Conservation (phyloP, 2,329 filamentous ascomycete species). For the Tolypocladium sp. region DNA sequence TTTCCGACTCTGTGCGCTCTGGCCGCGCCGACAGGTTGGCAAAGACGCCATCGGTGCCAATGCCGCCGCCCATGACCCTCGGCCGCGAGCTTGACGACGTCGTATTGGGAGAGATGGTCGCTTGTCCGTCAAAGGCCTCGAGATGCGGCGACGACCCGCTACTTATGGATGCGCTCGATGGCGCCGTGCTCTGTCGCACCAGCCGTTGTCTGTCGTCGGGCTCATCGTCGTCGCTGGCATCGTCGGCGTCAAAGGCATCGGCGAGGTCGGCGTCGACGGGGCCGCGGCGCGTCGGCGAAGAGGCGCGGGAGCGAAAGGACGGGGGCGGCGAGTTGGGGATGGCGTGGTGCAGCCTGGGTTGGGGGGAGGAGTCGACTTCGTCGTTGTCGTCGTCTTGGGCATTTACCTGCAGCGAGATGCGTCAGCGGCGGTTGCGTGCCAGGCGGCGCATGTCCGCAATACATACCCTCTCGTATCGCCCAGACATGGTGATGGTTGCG, state of each 20-base stretch:
- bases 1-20: slow-evolving; percentile 64
- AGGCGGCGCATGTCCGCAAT: not conserved
- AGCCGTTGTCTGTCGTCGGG: slow-evolving; percentile 78
- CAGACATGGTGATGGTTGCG: slow-evolving; percentile 34
- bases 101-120: slow-evolving; percentile 4
- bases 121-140: not conserved
- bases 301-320: slow-evolving; percentile 80
- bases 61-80: slow-evolving; percentile 57
- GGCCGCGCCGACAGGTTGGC: slow-evolving; percentile 91
- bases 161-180: slow-evolving; percentile 9
- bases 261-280: slow-evolving; percentile 71
- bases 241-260: slow-evolving; percentile 83
- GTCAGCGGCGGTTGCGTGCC: not conserved
- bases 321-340: slow-evolving; percentile 59
- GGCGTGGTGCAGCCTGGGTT: slow-evolving; percentile 19
- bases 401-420: slow-evolving; percentile 37
- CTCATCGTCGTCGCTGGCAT: slow-evolving; percentile 62
- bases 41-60: slow-evolving; percentile 90
- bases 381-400: slow-evolving; percentile 50
- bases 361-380: slow-evolving; percentile 23
- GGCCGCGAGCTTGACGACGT: slow-evolving; percentile 29
- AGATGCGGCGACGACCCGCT: not conserved
- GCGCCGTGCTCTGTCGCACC: slow-evolving; percentile 55
- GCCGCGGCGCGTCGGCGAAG: slow-evolving; percentile 37
- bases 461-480: slow-evolving; percentile 50